phyloP scores from a whole-genome alignment of 1,139 yeast species.

The Pichia inconspicua region DNA sequence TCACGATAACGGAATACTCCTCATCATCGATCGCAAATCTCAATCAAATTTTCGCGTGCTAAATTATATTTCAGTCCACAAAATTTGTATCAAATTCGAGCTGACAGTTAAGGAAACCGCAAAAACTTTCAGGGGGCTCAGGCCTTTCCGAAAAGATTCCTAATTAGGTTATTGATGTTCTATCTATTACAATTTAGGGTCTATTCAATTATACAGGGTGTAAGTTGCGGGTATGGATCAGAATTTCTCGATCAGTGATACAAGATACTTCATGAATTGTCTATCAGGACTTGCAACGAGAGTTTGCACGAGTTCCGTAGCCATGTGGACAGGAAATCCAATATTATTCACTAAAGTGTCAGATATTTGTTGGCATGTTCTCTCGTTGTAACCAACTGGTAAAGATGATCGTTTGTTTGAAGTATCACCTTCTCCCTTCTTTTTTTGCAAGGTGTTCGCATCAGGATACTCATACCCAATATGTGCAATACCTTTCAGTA shows the following conservation, averaged over 20 bases:
- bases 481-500: slow-evolving; percentile 53
- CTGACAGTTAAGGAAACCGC: too few species aligned
- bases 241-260: slow-evolving; percentile 41
- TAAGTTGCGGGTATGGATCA: not conserved
- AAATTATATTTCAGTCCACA: too few species aligned
- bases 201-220: not conserved
- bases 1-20: not conserved
- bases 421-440: slow-evolving; percentile 24
- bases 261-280: slow-evolving; percentile 58
- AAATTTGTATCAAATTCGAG: too few species aligned
- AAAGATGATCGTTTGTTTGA: slow-evolving; percentile 8
- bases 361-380: slow-evolving; percentile 23
- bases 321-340: slow-evolving; percentile 49
- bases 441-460: slow-evolving; percentile 18
- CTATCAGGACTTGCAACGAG: slow-evolving; percentile 48
- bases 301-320: slow-evolving; percentile 49
- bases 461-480: slow-evolving; percentile 29
- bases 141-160: too few species aligned
- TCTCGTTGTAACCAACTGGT: slow-evolving; percentile 19
- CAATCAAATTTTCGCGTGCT: not conserved
- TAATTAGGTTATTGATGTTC: too few species aligned
- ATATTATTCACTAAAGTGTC: slow-evolving; percentile 41
- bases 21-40: not conserved
- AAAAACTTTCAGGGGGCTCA: too few species aligned
- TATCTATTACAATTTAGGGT: not conserved